Evolutionary conservation across 345 rosid genomes (phyloP).

Genomic region (Physaria fendleri): DNA sequence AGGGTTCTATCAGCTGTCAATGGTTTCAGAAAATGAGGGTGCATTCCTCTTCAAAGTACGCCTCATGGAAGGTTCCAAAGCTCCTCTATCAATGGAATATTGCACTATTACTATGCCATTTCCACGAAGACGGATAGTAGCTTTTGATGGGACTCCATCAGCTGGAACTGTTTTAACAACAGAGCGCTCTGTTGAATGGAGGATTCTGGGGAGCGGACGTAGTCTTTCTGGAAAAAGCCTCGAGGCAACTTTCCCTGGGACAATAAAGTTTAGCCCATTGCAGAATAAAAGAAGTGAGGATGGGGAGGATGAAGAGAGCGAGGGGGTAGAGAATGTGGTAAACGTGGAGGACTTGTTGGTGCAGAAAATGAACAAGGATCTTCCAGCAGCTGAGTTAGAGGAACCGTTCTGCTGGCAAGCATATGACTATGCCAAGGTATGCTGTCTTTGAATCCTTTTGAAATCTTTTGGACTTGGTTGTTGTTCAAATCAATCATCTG

Average conservation of each 20-base stretch:
- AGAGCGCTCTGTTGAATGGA: constrained; percentile 91
- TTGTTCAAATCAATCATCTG: neutral
- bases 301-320: constrained; percentile 69
- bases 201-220: constrained; percentile 63
- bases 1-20: constrained; percentile 91
- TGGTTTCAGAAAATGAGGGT: constrained; percentile 96
- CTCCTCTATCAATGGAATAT: constrained; percentile 80
- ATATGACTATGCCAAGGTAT: constrained; percentile 81
- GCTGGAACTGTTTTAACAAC: constrained; percentile 68
- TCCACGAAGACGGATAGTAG: constrained; percentile 68
- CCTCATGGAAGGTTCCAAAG: constrained; percentile 82
- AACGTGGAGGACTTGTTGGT: constrained; percentile 68
- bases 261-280: constrained; percentile 81
- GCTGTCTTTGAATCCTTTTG: neutral
- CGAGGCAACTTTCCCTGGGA: constrained; percentile 90
- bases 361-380: constrained; percentile 82
- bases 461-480: neutral
- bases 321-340: constrained; percentile 54
- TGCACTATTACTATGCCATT: constrained; percentile 92
- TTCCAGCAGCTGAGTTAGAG: constrained; percentile 80
- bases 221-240: constrained; percentile 68
- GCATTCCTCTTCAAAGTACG: constrained; percentile 82
- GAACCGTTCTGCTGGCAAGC: constrained; percentile 98
- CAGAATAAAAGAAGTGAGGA: constrained; percentile 46
- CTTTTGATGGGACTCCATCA: constrained; percentile 88